phyloP scores from a whole-genome alignment of 2,329 filamentous ascomycete species.

The Fusarium nanum region DNA sequence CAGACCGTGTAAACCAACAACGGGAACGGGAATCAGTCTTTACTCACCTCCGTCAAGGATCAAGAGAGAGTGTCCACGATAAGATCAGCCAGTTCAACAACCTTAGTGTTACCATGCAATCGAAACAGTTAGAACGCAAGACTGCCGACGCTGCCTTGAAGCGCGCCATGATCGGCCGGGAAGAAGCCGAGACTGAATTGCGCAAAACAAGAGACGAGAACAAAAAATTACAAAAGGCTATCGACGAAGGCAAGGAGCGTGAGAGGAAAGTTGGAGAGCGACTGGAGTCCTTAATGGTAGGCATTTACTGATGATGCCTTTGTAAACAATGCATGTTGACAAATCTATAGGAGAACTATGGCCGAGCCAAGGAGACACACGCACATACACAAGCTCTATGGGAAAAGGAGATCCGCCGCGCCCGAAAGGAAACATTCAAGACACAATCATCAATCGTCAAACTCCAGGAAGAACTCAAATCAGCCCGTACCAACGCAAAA shows the following conservation, averaged over 20 bases:
- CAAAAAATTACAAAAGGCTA: slow-evolving; percentile 64
- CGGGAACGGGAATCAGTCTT: slow-evolving; percentile 54
- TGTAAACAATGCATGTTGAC: slow-evolving; percentile 24
- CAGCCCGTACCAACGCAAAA: slow-evolving; percentile 65
- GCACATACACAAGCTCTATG: slow-evolving; percentile 74
- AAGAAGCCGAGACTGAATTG: slow-evolving; percentile 78
- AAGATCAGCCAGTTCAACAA: slow-evolving; percentile 80
- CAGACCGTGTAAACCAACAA: slow-evolving; percentile 70
- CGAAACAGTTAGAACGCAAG: slow-evolving; percentile 72
- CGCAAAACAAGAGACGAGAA: slow-evolving; percentile 71
- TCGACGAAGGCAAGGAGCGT: slow-evolving; percentile 73
- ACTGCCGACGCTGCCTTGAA: slow-evolving; percentile 74
- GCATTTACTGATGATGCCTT: slow-evolving; percentile 42
- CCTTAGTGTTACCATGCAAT: slow-evolving; percentile 70
- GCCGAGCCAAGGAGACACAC: slow-evolving; percentile 76
- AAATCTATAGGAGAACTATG: slow-evolving; percentile 72
- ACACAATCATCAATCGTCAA: slow-evolving; percentile 76
- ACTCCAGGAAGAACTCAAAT: slow-evolving; percentile 78
- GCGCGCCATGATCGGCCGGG: slow-evolving; percentile 74
- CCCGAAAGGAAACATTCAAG: slow-evolving; percentile 80
- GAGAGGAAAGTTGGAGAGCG: slow-evolving; percentile 75
- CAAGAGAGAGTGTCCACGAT: slow-evolving; percentile 71
- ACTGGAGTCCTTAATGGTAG: slow-evolving; percentile 76
- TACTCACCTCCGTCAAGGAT: slow-evolving; percentile 52
- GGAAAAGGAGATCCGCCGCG: slow-evolving; percentile 78